A percentile compares a stretch with the other conserved stretches of the same genome.
phyloP scores from a whole-genome alignment of 164 flowering plant genomes.

The Malania oleifera region DNA sequence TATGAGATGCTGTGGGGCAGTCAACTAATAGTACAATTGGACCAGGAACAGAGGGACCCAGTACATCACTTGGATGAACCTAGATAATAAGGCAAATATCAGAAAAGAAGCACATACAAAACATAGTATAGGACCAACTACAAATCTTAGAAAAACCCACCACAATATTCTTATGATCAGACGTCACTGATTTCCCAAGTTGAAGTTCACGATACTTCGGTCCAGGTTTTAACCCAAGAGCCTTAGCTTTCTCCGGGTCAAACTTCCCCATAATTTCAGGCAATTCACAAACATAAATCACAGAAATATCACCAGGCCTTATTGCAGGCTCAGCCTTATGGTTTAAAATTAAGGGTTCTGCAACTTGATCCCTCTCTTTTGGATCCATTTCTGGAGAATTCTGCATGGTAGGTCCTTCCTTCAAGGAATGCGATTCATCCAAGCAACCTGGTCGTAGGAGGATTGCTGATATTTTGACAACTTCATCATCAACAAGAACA shows the following conservation, averaged over 20 bases:
- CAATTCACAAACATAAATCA: slow-evolving; percentile 82
- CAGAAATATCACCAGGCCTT: slow-evolving; percentile 83
- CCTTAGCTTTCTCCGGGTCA: slow-evolving; percentile 72
- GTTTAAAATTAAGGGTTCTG: slow-evolving; percentile 10
- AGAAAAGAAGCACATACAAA: slow-evolving; percentile 7
- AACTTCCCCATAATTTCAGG: slow-evolving; percentile 91
- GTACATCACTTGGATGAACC: slow-evolving; percentile 93
- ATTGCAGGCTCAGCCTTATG: slow-evolving; percentile 6
- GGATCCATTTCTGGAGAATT: slow-evolving; percentile 7
- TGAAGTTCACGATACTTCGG: slow-evolving; percentile 85
- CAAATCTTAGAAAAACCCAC: slow-evolving; percentile 30
- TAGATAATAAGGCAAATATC: slow-evolving; percentile 23
- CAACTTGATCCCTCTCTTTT: slow-evolving; percentile 9
- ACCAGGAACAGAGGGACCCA: slow-evolving; percentile 89
- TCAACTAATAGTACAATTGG: slow-evolving; percentile 87
- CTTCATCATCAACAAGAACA: slow-evolving; percentile 73
- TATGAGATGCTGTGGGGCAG: slow-evolving; percentile 79
- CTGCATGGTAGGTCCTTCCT: slow-evolving; percentile 2
- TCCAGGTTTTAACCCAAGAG: slow-evolving; percentile 83
- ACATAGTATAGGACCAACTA: slow-evolving; percentile 2
- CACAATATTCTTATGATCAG: slow-evolving; percentile 66
- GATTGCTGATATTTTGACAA: slow-evolving; percentile 84
- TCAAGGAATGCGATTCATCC: slow-evolving; percentile 16
- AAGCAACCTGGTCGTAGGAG: slow-evolving; percentile 45
- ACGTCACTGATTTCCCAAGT: slow-evolving; percentile 75